Conservation (phyloP, 2,329 filamentous ascomycete genomes). For the Exophiala sp. region DNA sequence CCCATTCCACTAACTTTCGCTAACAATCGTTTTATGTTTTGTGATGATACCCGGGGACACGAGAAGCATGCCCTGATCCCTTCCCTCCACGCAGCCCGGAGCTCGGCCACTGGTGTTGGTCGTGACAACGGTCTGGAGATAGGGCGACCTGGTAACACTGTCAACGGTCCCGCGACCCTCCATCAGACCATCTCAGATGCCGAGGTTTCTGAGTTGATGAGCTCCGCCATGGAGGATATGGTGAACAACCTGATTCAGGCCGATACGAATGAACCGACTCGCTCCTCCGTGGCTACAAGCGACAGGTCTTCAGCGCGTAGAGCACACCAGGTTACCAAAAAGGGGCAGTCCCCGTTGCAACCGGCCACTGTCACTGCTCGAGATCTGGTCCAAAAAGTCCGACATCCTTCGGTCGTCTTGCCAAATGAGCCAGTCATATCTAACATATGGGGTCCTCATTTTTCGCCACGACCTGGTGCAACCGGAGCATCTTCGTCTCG, state of each 20-base stretch:
- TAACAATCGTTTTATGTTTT: slow-evolving; percentile 13
- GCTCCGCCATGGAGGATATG: slow-evolving; percentile 49
- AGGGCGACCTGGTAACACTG: slow-evolving; percentile 10
- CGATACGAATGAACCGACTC: slow-evolving; percentile 33
- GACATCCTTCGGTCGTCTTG: slow-evolving; percentile 14
- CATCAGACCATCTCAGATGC: slow-evolving; percentile 21
- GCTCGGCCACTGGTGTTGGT: too few relatives aligned
- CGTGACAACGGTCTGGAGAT: slow-evolving; percentile 35
- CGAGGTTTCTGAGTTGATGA: slow-evolving; percentile 36
- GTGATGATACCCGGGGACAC: slow-evolving; percentile 4
- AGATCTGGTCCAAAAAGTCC: slow-evolving; percentile 23
- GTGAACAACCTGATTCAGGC: slow-evolving; percentile 51
- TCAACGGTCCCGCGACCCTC: slow-evolving; percentile 1
- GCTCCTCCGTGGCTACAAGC: too few relatives aligned
- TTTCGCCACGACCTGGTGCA: slow-evolving; percentile 42
- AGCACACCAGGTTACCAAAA: too few relatives aligned
- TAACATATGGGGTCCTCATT: slow-evolving; percentile 43
- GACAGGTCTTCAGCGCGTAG: too few relatives aligned
- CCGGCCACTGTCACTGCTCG: slow-evolving; percentile 12
- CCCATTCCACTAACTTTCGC: slow-evolving; percentile 19
- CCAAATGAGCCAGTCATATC: slow-evolving; percentile 31
- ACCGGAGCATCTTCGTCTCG: slow-evolving; percentile 36
- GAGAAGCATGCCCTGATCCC: background rate
- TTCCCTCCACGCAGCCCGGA: too few relatives aligned
- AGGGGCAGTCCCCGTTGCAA: slow-evolving; percentile 1